Evolutionary conservation across 2,329 filamentous ascomycete species (phyloP).

Genomic region (Aschersonia sp.): DNA sequence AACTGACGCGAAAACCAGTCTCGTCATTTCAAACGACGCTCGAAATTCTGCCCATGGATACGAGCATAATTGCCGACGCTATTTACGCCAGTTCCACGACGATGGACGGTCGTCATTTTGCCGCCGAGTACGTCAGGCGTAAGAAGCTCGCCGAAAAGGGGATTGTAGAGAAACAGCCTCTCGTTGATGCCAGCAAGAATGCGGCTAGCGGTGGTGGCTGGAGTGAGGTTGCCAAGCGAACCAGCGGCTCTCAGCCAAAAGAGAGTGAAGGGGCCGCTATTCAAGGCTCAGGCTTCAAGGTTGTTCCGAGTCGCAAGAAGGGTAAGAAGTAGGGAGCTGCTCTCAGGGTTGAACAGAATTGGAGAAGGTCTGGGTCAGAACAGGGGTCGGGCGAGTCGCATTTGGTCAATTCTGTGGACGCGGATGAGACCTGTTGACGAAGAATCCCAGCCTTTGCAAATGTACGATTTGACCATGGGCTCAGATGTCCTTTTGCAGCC

Average conservation of each 20-base stretch:
- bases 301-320: slow-evolving; percentile 88
- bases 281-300: slow-evolving; percentile 59
- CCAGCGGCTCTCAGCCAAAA: slow-evolving; percentile 27
- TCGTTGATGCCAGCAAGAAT: slow-evolving; percentile 31
- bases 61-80: slow-evolving; percentile 73
- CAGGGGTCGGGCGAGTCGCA: not conserved
- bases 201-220: slow-evolving; percentile 52
- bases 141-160: slow-evolving; percentile 90
- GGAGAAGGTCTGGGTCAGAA: not conserved
- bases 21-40: slow-evolving; percentile 70
- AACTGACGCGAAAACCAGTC: slow-evolving; percentile 29
- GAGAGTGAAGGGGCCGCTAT: slow-evolving; percentile 26
- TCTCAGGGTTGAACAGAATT: too few species aligned
- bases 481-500: too few species aligned
- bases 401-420: not conserved
- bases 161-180: slow-evolving; percentile 59
- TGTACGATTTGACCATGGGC: too few species aligned
- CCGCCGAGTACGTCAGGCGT: slow-evolving; percentile 84
- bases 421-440: too few species aligned
- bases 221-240: slow-evolving; percentile 97
- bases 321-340: slow-evolving; percentile 46
- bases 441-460: too few species aligned
- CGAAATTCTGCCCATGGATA: slow-evolving; percentile 59
- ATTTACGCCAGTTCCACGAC: slow-evolving; percentile 79
- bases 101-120: slow-evolving; percentile 85